These are phyloP conservation scores for Cairneyella variabilis DNA, from an alignment of 495 filamentous ascomycete species.

Conservation along the genomic window DNA sequence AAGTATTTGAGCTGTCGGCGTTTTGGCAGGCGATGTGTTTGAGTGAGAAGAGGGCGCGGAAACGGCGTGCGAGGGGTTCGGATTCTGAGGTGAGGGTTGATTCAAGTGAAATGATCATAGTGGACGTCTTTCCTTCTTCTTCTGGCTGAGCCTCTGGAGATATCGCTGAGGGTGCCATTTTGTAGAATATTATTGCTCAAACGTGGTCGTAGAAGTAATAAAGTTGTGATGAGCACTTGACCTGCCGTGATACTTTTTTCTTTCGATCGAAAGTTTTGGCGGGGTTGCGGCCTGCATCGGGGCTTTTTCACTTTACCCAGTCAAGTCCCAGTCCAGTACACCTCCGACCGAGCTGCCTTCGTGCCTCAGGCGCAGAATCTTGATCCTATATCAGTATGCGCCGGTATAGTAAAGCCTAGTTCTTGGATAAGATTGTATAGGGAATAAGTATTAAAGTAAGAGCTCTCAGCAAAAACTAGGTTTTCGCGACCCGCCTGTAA, in stretches of 20 bases:
- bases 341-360: too few relatives aligned
- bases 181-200: background rate
- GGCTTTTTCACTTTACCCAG: too few relatives aligned
- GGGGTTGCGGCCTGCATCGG: too few relatives aligned
- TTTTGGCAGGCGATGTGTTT: slow-evolving; percentile 81
- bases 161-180: slow-evolving; percentile 21
- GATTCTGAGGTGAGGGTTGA: slow-evolving; percentile 72
- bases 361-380: too few relatives aligned
- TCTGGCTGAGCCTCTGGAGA: background rate
- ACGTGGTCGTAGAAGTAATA: background rate
- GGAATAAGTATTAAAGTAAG: too few relatives aligned
- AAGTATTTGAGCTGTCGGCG: slow-evolving; percentile 34
- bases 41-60: slow-evolving; percentile 96
- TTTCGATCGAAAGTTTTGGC: background rate
- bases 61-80: slow-evolving; percentile 80
- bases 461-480: too few relatives aligned
- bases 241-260: background rate
- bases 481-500: too few relatives aligned
- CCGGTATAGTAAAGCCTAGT: too few relatives aligned
- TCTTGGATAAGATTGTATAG: too few relatives aligned
- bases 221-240: background rate
- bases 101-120: slow-evolving; percentile 36
- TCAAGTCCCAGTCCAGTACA: too few relatives aligned
- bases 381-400: too few relatives aligned
- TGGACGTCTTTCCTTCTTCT: slow-evolving; percentile 3